Evolutionary conservation across 1,284 basidiomycete genomes (phyloP), one percentile per base, ranked within the genome.

Genomic region (Vanrija pseudolonga): DNA sequence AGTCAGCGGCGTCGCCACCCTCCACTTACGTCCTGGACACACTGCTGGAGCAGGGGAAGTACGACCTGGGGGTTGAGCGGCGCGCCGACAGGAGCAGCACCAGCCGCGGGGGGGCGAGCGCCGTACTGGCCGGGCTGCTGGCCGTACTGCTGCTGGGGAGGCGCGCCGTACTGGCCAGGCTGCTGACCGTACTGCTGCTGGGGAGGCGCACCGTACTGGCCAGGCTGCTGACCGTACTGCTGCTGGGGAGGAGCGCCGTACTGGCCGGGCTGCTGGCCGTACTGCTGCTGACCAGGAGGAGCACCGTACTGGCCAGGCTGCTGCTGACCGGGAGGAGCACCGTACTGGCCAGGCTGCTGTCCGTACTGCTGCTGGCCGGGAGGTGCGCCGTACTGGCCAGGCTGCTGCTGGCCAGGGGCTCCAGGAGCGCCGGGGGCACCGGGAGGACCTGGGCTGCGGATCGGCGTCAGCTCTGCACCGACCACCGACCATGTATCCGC

Each of bases 11-110:
- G 26, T 26, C 26, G 6, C 6, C 12, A 24, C 7, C n/a, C 1
- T 45, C 32, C 24, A 64, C 71, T 66, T 42, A 75, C 73, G 55
- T 79, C 78, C 55, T 70, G 64, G 28, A 78, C 77, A 64, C 75
- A 76, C 32, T 73, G 67, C 59, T 73, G 66, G 20, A 77, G 59
- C 28, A 65, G 42, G 12, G 50, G 48, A 24, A 70, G 57, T 14
- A 76, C 55, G 53, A 61, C 63, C 47, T 47, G 55, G 18, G 46
- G 22, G 52, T 15, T 46, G 20, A 41, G 41, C 19, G 51, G 51
- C n/a, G 65, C 57, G 22, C 68, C 67, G 32, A 61, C 51, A n/a
- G 53, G 51, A 11, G 55, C 55, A 24, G 51, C 54, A 22, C 53
- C 58, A 8, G 47, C 46, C 2, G 42, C 40, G 32, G 32, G 32